Evolutionary conservation across 106 monocot genomes (phyloP), one percentile per base, ranked within the genome.

Genomic region (Hemerocallis citrina): DNA sequence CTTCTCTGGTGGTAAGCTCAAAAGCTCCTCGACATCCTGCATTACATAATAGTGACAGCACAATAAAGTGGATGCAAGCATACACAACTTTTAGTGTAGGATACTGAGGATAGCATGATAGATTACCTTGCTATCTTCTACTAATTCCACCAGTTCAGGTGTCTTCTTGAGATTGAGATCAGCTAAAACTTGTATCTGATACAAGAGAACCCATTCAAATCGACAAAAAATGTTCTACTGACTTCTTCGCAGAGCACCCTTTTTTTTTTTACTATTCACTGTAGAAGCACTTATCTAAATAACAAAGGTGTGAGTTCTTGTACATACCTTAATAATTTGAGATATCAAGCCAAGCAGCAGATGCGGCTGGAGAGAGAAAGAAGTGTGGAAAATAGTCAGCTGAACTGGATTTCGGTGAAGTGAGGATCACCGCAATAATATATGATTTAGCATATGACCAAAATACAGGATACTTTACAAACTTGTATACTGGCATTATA

Each of bases 111-210:
- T 23, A 29, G 47, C 3, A 70, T 46, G 14, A 46, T 28, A 12
- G 47, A 33, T 39, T 17, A 83, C 83, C 75, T 81, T 84, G 72
- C 64, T 68, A 56, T 96, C 87, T 33, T 87, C 96, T 6, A 96
- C 81, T 62, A 96, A 69, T 64, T 96, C 96, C 46, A 91, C 66
- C 63, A 96, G 68, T 32, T 96, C 87, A 12, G 96, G 96, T 49
- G 84, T 96, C 77, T 96, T 96, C 77, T 85, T 96, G 36, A 96
- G 75, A 55, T 91, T 88, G 34, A 96, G 81, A 73, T 96, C 96
- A 24, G 96, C 96, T 69, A 96, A 55, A 34, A 96, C 68, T 96
- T 96, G 96, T 76, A 96, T 91, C 96, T 96, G 72, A 39, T 55
- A 64, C 17, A 49, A 22, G 11, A 64, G 19, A 24, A 60, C 8